Evolutionary conservation across 2,329 filamentous ascomycete species (phyloP).

Genomic region (Capronia americana): DNA sequence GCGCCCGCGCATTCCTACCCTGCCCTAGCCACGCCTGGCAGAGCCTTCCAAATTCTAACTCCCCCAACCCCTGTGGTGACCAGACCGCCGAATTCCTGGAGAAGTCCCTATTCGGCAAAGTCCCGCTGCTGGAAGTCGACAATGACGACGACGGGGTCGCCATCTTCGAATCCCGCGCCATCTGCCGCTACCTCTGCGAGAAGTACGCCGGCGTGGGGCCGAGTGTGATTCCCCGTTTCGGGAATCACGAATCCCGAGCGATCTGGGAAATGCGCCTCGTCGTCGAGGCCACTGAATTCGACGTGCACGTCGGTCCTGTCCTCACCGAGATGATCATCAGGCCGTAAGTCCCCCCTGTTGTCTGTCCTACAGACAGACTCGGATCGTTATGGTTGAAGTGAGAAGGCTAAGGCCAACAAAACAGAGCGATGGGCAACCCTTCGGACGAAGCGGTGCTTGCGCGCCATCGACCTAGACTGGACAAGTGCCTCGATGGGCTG

Average conservation of each 20-base stretch:
- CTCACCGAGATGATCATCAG: slow-evolving; percentile 11
- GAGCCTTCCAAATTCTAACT: slow-evolving; percentile 4
- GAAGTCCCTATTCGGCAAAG: slow-evolving; percentile 22
- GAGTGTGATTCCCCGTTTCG: neutral
- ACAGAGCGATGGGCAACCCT: slow-evolving; percentile 4
- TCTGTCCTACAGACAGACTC: neutral
- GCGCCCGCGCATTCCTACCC: neutral
- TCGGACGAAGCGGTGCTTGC: slow-evolving; percentile 9
- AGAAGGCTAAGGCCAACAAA: neutral
- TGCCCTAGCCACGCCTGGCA: neutral
- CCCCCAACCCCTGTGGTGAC: neutral
- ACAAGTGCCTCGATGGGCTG: slow-evolving; percentile 12
- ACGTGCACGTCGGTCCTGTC: slow-evolving; percentile 6
- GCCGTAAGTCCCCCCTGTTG: neutral
- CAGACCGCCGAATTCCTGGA: slow-evolving; percentile 8
- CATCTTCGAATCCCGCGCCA: slow-evolving; percentile 23
- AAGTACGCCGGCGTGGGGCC: slow-evolving; percentile 17
- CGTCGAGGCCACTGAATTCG: slow-evolving; percentile 15
- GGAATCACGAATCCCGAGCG: neutral
- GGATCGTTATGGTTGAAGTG: neutral
- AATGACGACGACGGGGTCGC: neutral
- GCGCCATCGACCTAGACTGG: slow-evolving; percentile 14
- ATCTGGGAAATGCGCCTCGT: slow-evolving; percentile 17
- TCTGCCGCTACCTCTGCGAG: slow-evolving; percentile 15
- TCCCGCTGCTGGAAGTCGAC: slow-evolving; percentile 16